phyloP scores from a whole-genome alignment of 73 alveolate species.

The Breviolum minutum region DNA sequence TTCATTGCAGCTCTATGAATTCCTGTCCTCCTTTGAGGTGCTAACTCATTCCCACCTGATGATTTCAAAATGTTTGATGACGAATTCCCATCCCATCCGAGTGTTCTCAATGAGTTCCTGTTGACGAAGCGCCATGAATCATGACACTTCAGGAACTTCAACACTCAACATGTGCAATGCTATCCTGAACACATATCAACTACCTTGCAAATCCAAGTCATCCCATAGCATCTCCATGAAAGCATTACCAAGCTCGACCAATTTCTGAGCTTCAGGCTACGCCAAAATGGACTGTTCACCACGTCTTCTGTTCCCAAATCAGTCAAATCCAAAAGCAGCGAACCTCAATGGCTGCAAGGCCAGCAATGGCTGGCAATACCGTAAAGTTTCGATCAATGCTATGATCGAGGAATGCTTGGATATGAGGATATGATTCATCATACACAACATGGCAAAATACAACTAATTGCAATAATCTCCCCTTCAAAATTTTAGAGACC shows the following conservation, averaged over 20 bases:
- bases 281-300: slow-evolving; percentile 66
- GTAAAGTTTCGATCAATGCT: too few relatives aligned
- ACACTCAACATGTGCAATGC: neutral
- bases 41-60: too few relatives aligned
- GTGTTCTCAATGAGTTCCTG: neutral
- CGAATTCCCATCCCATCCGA: neutral
- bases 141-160: neutral
- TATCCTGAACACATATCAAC: neutral
- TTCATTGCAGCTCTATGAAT: neutral
- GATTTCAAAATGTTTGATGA: neutral
- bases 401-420: too few relatives aligned
- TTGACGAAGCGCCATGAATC: neutral
- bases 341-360: too few relatives aligned
- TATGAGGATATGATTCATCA: too few relatives aligned
- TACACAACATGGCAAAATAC: too few relatives aligned
- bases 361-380: too few relatives aligned
- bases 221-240: too few relatives aligned
- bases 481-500: too few relatives aligned
- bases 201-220: neutral
- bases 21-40: neutral
- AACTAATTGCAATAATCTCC: too few relatives aligned
- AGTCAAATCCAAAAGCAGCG: too few relatives aligned
- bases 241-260: neutral
- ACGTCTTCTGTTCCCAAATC: slow-evolving; percentile 44
- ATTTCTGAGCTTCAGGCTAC: neutral